phyloP scores from a whole-genome alignment of 106 monocot species.

The Posidonia australis region DNA sequence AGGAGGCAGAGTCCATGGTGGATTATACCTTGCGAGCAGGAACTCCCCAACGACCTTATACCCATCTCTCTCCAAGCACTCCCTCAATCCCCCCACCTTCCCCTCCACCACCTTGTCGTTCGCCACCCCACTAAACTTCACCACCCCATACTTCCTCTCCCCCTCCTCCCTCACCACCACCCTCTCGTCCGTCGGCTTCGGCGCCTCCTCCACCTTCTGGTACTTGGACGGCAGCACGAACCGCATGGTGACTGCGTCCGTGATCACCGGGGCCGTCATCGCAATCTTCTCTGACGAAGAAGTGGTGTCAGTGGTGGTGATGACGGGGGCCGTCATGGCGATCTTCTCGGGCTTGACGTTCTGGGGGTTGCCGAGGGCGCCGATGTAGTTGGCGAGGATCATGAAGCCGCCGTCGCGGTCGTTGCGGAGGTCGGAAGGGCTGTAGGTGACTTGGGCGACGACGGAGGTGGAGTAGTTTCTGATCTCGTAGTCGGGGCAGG shows the following conservation, averaged over 20 bases:
- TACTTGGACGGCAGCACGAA: slow-evolving; percentile 82
- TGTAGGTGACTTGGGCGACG: slow-evolving; percentile 79
- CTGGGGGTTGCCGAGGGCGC: slow-evolving; percentile 66
- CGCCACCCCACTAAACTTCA: slow-evolving; percentile 62
- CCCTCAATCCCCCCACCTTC: slow-evolving; percentile 49
- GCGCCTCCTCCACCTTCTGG: slow-evolving; percentile 55
- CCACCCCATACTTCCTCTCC: slow-evolving; percentile 70
- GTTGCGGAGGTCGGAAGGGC: slow-evolving; percentile 39
- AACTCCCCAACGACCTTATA: slow-evolving; percentile 29
- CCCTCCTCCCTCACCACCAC: slow-evolving; percentile 61
- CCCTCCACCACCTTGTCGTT: slow-evolving; percentile 46
- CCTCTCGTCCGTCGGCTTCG: slow-evolving; percentile 67
- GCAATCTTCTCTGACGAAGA: slow-evolving; percentile 18
- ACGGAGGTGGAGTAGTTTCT: slow-evolving; percentile 54
- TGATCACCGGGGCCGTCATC: slow-evolving; percentile 24
- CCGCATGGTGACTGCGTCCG: slow-evolving; percentile 56
- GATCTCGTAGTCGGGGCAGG: slow-evolving; percentile 81
- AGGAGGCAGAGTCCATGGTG: slow-evolving; percentile 81
- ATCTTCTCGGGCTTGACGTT: slow-evolving; percentile 64
- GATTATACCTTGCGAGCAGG: slow-evolving; percentile 82
- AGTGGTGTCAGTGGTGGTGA: slow-evolving; percentile 13
- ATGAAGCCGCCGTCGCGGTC: slow-evolving; percentile 80
- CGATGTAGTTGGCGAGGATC: slow-evolving; percentile 89
- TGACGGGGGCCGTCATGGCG: slow-evolving; percentile 63
- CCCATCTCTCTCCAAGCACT: slow-evolving; percentile 68